Conservation (phyloP, 2,329 filamentous ascomycete species). For the Fusarium sp. region DNA sequence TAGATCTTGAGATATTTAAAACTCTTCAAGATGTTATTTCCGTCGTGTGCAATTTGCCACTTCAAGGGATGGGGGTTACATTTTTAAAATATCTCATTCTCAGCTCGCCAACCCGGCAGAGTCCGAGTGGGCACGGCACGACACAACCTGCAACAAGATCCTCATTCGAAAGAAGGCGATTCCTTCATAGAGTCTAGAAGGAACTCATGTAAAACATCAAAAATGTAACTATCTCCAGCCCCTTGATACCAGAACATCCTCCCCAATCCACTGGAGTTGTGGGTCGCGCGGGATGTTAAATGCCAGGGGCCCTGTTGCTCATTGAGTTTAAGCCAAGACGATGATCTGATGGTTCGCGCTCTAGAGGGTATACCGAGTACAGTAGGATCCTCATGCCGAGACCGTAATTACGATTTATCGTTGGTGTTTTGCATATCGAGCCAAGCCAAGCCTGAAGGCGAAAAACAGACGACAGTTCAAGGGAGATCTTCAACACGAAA, state of each 20-base stretch:
- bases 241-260: constrained; percentile 28
- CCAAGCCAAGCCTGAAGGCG: constrained; percentile 11
- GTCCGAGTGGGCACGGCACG: not conserved
- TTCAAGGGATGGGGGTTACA: not conserved
- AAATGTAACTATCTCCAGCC: constrained; percentile 31
- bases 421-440: constrained; percentile 27
- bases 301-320: not conserved
- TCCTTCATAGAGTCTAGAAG: not conserved
- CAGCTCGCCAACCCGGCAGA: not conserved
- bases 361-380: constrained; percentile 22
- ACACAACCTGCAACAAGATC: not conserved
- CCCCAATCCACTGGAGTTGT: constrained; percentile 2
- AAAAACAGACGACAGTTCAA: not conserved
- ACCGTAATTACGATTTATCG: not conserved
- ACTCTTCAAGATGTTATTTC: not conserved
- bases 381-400: not conserved
- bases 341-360: constrained; percentile 35
- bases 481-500: constrained; percentile 16
- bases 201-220: not conserved
- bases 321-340: not conserved
- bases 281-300: constrained; percentile 1
- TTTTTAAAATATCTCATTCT: not conserved
- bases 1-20: not conserved
- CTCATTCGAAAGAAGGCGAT: not conserved
- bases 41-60: constrained; percentile 24